Base-by-base conservation (phyloP, 1,284 basidiomycete genomes). In the Ceraceosorus guamensis region DNA sequence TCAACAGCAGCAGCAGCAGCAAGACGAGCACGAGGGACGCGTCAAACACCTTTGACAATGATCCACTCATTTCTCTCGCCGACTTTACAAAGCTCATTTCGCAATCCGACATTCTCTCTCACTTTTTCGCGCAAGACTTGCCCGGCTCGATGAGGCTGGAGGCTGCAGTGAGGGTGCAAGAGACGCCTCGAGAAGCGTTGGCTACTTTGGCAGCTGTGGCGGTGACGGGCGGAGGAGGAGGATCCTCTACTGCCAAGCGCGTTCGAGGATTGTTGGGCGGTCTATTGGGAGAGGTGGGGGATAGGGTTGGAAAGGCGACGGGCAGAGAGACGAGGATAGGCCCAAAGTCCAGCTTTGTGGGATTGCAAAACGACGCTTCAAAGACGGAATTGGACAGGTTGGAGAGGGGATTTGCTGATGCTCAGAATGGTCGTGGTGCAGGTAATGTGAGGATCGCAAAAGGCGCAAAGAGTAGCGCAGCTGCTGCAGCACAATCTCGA, bases 231-330 rank as follows among this genome's bases (percentile, higher is more conserved):
- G 57, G 61, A 18, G 50, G 50, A 1, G 54, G 48, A 31, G 34
- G 50, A n/a, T n/a, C 47, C 32, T 18, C 35, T 47, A 46, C 37
- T 34, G 35, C 48, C 16, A 18, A 48, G 33, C 37, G 51, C 37
- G 68, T 75, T 14, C 64, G 73, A 11, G 73, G 73, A 24, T 68
- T 76, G 50, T 60, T 76, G 5, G 73, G 73, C 35, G 71, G 73
- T 11, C 52, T 74, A 7, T 50, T 74, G 5, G 73, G 73, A 16
- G 73, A 76, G 32, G 73, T 76, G 34, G 71, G 70, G 10, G 73
- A 76, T 53, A 65, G 68, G 35, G 73, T 74, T 0, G 73, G 67
- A 1, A 63, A 70, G 44, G 58, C 65, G 37, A 55, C 73, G 35
- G 70, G 72, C 47, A 68, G 70, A n/a, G 68, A 73, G 48, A 71